phyloP scores from a whole-genome alignment of 495 filamentous ascomycete genomes.

The Trichoderma asperelloides region DNA sequence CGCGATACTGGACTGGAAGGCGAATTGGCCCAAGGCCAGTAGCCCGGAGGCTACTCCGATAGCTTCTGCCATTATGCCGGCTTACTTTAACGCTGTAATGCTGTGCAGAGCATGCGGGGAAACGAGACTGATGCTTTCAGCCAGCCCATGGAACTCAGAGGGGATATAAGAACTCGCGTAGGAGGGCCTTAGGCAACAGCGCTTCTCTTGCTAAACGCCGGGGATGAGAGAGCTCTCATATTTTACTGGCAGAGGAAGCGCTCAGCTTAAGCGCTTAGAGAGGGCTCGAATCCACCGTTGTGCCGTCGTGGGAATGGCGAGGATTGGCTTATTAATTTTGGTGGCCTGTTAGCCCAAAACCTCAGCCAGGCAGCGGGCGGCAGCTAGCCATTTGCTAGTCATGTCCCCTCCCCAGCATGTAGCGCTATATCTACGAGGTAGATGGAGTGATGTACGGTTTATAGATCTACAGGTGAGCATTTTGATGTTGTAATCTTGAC shows the following conservation, averaged over 20 bases:
- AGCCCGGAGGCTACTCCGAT: background rate
- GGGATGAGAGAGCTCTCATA: background rate
- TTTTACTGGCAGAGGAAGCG: background rate
- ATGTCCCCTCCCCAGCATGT: too few relatives aligned
- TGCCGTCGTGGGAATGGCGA: too few relatives aligned
- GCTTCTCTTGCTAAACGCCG: background rate
- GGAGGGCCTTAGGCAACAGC: background rate
- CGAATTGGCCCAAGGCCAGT: conserved; percentile 21
- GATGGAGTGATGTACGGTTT: too few relatives aligned
- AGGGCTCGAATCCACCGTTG: too few relatives aligned
- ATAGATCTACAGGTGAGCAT: too few relatives aligned
- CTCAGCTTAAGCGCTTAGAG: background rate
- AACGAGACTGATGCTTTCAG: background rate
- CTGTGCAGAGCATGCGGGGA: background rate
- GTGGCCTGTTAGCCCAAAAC: too few relatives aligned
- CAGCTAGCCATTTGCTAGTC: too few relatives aligned
- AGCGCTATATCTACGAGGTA: too few relatives aligned
- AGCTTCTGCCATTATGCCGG: background rate
- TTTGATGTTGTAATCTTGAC: too few relatives aligned
- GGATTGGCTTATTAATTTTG: too few relatives aligned
- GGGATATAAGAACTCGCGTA: background rate
- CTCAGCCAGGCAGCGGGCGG: too few relatives aligned
- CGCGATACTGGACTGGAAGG: conserved; percentile 30
- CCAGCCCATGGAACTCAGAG: background rate
- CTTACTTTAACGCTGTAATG: background rate